Base-by-base conservation (phyloP, 331 rosid genomes). In the Saraca asoca region DNA sequence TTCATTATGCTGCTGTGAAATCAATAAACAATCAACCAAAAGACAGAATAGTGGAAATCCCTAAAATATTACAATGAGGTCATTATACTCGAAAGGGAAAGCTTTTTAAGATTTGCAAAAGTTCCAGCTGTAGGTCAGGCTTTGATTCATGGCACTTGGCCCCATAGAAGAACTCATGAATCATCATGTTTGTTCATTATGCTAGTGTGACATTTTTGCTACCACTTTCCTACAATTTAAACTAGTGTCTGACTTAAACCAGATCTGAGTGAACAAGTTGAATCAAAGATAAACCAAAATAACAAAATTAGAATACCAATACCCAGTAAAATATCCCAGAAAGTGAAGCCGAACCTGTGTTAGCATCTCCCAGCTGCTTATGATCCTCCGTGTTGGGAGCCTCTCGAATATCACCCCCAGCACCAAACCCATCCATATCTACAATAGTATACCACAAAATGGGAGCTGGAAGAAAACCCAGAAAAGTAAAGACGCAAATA, bases 401-500 rank as follows among this genome's bases (percentile, higher is more conserved):
- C 53, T 76, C 87, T 42, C 77, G 90, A 77, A 83, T 14, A 58
- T 79, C 76, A 71, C 79, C 83, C 83, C 89, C 91, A 73, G 74
- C 83, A 67, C 83, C 88, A 62, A 81, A 84, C 70, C 85, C 89
- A 78, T 94, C 97, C 99, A 93, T 90, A 52, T 80, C 83, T 61
- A 78, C 69, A 68, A 14, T 51, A 66, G n/a, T 33, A 14, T 13
- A 41, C n/a, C 76, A 77, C 56, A 43, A 74, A 70, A 62, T 44
- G 64, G 49, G 64, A 43, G 63, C 50, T 1, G 65, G 75, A 52
- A 44, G 64, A 69, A 48, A 70, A 51, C 81, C 72, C 66, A 72
- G 65, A 73, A 71, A 80, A 49, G 33, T 58, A 55, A 77, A 80
- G 72, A 58, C 68, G 78, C 48, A 19, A 66, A 75, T n/a, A 74